These are phyloP conservation scores for Magnusiomyces suaveolens DNA, from an alignment of 1,139 yeast species.

Conservation along the genomic window DNA sequence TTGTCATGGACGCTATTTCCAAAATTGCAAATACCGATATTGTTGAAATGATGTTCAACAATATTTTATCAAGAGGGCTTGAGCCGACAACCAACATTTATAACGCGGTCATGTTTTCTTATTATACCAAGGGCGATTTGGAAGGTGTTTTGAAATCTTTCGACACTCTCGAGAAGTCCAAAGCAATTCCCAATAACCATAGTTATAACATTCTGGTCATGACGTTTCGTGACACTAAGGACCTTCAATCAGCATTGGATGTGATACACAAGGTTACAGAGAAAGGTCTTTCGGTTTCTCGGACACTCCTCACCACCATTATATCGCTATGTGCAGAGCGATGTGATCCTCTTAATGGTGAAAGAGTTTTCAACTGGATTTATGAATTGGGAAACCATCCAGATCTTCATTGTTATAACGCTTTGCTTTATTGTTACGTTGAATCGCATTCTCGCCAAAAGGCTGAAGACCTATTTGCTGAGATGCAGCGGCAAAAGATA, in stretches of 20 bases:
- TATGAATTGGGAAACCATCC: conserved; percentile 20
- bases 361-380: conserved; percentile 26
- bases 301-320: conserved; percentile 23
- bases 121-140: conserved; percentile 40
- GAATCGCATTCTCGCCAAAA: conserved; percentile 17
- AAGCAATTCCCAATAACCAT: conserved; percentile 29
- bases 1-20: conserved; percentile 57
- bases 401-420: conserved; percentile 23
- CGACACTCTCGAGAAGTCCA: conserved; percentile 34
- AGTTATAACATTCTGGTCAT: conserved; percentile 24
- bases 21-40: conserved; percentile 46
- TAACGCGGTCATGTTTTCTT: conserved; percentile 39
- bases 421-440: conserved; percentile 22
- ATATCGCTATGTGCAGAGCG: conserved; percentile 27
- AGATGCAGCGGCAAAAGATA: conserved; percentile 17
- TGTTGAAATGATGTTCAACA: conserved; percentile 45
- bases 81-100: conserved; percentile 42
- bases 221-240: conserved; percentile 26
- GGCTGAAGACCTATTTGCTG: conserved; percentile 19
- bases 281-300: conserved; percentile 22
- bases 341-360: conserved; percentile 26
- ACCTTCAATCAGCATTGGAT: conserved; percentile 27
- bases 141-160: conserved; percentile 39
- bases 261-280: conserved; percentile 25
- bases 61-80: conserved; percentile 38